Evolutionary conservation across 345 rosid genomes (phyloP).

Genomic region (Bretschneidera sinensis): DNA sequence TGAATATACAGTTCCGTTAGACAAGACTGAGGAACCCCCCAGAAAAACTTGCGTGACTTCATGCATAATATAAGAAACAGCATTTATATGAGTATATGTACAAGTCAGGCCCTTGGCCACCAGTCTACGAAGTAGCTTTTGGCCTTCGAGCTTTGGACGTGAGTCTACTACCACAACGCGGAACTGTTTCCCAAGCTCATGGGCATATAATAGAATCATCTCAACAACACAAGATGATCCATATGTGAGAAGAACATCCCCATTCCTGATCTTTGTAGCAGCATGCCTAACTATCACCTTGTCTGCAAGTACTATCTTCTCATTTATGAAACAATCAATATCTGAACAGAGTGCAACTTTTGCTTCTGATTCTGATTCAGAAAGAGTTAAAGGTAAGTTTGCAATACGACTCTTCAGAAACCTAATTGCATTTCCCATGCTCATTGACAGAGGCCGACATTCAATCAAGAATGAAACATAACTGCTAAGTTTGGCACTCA

Average conservation of each 20-base stretch:
- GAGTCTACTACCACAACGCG: conserved; percentile 70
- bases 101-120: conserved; percentile 58
- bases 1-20: conserved; percentile 75
- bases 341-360: conserved; percentile 48
- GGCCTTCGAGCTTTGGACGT: conserved; percentile 67
- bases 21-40: conserved; percentile 69
- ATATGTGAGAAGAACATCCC: conserved; percentile 74
- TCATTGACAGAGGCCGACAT: conserved; percentile 76
- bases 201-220: conserved; percentile 65
- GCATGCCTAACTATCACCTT: conserved; percentile 68
- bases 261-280: conserved; percentile 63
- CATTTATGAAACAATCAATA: conserved; percentile 60
- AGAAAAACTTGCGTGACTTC: conserved; percentile 67
- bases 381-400: conserved; percentile 44
- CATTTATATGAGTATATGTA: conserved; percentile 71
- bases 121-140: conserved; percentile 55
- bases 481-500: conserved; percentile 54
- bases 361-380: conserved; percentile 68
- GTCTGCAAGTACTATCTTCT: conserved; percentile 62
- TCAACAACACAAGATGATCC: conserved; percentile 76
- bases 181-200: conserved; percentile 65
- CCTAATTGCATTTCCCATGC: conserved; percentile 90
- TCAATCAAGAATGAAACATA: conserved; percentile 68
- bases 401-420: conserved; percentile 65
- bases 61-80: conserved; percentile 67